Evolutionary conservation across 768 basidiomycete species (phyloP).

Genomic region (Mycena epipterygia): DNA sequence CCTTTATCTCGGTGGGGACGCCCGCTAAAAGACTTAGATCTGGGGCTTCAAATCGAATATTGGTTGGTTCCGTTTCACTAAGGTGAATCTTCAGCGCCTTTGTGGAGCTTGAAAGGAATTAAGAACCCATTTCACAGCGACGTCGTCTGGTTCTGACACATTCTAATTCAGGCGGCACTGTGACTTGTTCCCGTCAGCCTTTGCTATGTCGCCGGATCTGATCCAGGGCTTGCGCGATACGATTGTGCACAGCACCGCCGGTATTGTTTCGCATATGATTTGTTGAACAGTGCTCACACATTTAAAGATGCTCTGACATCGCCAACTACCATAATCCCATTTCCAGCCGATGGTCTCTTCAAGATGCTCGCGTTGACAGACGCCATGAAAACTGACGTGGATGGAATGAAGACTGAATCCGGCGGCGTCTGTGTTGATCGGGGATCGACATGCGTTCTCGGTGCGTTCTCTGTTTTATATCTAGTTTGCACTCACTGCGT

Average conservation of each 20-base stretch:
- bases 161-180: constrained; percentile 7
- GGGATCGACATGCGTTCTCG: neutral
- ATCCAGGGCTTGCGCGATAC: neutral
- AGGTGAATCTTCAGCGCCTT: neutral
- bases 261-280: neutral
- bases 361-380: constrained; percentile 1
- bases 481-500: neutral
- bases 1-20: neutral
- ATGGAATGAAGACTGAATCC: neutral
- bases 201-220: neutral
- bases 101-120: neutral
- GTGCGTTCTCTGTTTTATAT: neutral
- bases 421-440: neutral
- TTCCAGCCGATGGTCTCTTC: neutral
- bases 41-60: neutral
- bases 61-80: neutral
- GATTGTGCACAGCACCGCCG: neutral
- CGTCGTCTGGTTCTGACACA: neutral
- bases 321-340: neutral
- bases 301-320: neutral
- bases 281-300: neutral
- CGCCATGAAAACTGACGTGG: neutral
- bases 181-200: neutral
- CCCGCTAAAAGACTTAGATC: neutral
- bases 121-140: neutral